Conservation (phyloP, 2,329 filamentous ascomycete species). For the Sphaerostilbella broomeana region DNA sequence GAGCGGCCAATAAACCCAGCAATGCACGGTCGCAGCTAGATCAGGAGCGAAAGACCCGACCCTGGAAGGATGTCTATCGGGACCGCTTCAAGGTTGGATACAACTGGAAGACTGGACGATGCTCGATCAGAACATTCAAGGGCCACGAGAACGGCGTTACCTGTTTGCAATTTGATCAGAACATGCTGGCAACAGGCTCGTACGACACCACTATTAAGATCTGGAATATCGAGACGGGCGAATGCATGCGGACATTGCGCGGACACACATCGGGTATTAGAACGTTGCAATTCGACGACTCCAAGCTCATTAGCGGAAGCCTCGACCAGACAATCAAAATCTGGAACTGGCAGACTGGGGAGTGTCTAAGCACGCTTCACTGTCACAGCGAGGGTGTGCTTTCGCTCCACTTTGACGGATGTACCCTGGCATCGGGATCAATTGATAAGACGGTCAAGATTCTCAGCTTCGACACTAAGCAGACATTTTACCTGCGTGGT, state of each 20-base stretch:
- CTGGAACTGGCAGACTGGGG: conserved; percentile 94
- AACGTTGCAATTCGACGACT: conserved; percentile 87
- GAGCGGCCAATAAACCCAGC: conserved; percentile 19
- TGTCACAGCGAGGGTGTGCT: conserved; percentile 80
- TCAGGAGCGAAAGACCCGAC: conserved; percentile 50
- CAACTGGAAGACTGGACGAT: conserved; percentile 96
- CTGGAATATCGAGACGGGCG: conserved; percentile 85
- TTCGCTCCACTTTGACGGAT: conserved; percentile 77
- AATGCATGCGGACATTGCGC: conserved; percentile 74
- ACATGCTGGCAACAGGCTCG: conserved; percentile 85
- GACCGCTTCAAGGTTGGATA: conserved; percentile 92
- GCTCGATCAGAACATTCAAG: conserved; percentile 73
- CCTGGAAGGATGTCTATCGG: conserved; percentile 95
- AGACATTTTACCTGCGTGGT: conserved; percentile 71
- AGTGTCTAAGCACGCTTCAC: conserved; percentile 72
- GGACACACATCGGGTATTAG: conserved; percentile 82
- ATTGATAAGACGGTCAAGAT: conserved; percentile 86
- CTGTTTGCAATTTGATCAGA: conserved; percentile 64
- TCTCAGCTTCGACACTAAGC: conserved; percentile 83
- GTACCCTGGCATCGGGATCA: conserved; percentile 80
- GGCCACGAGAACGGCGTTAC: conserved; percentile 73
- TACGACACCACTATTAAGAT: conserved; percentile 95
- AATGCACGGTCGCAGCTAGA: conserved; percentile 31
- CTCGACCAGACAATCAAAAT: conserved; percentile 83
- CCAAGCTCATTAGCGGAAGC: conserved; percentile 83